phyloP scores from a whole-genome alignment of 441 rosid species.

The Flueggea neowawraea region DNA sequence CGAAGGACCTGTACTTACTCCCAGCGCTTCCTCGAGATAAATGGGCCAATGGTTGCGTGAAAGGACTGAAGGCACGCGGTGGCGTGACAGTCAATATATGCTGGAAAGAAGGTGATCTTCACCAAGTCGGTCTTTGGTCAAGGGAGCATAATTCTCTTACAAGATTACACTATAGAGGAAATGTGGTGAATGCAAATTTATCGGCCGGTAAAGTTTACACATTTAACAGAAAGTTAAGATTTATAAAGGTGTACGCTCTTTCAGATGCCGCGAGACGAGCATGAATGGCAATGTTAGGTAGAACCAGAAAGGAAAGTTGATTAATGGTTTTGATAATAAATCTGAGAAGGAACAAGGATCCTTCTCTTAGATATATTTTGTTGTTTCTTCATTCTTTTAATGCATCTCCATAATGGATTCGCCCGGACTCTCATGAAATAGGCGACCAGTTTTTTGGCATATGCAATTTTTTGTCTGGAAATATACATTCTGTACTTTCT shows the following conservation, averaged over 20 bases:
- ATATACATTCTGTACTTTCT: no score
- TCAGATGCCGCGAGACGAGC: not conserved
- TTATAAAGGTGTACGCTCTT: not conserved
- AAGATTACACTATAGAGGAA: constrained; percentile 48
- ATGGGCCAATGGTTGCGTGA: constrained; percentile 70
- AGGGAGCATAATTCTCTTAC: constrained; percentile 20
- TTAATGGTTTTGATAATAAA: no score
- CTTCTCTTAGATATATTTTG: no score
- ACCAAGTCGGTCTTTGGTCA: constrained; percentile 52
- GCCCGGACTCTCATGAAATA: no score
- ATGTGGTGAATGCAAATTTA: constrained; percentile 28
- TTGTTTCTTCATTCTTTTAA: no score
- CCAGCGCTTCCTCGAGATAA: constrained; percentile 82
- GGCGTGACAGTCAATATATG: constrained; percentile 59
- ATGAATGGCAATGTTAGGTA: no score
- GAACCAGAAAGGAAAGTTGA: no score
- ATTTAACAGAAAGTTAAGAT: constrained; percentile 29
- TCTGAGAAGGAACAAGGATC: no score
- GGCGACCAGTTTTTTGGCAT: no score
- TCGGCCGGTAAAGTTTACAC: constrained; percentile 39
- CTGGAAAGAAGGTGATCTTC: constrained; percentile 58
- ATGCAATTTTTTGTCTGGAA: no score
- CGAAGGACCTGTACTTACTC: constrained; percentile 67
- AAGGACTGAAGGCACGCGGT: constrained; percentile 80
- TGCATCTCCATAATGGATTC: no score